Percentiles rank a stretch among this genome's conserved stretches.
These are phyloP conservation scores for Coniochaeta sp. DNA, from an alignment of 2,329 filamentous ascomycete genomes.

Conservation along the genomic window DNA sequence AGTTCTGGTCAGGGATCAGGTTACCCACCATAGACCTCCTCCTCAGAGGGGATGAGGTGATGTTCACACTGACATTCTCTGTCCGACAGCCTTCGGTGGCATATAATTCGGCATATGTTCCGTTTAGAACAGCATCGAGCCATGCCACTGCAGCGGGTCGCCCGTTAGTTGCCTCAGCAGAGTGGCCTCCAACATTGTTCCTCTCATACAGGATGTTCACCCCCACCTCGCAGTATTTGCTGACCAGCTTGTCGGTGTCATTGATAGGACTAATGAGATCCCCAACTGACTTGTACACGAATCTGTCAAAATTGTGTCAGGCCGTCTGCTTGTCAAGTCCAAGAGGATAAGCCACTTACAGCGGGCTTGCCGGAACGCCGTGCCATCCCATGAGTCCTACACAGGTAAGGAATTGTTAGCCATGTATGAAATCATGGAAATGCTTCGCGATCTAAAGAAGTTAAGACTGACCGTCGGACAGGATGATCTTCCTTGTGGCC, in stretches of 20 bases:
- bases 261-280: conserved; percentile 33
- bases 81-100: neutral
- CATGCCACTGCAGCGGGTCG: neutral
- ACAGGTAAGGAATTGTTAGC: too few species aligned
- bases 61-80: neutral
- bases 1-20: neutral
- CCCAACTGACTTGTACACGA: conserved; percentile 32
- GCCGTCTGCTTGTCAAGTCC: too few species aligned
- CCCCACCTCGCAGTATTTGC: conserved; percentile 29
- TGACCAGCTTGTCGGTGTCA: conserved; percentile 32
- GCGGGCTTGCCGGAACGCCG: conserved; percentile 31
- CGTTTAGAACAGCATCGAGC: neutral
- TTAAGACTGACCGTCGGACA: too few species aligned
- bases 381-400: neutral
- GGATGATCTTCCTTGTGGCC: neutral
- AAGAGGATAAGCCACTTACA: conserved; percentile 21
- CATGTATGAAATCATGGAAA: too few species aligned
- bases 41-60: neutral
- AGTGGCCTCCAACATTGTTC: conserved; percentile 32
- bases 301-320: neutral
- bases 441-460: too few species aligned
- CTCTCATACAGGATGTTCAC: conserved; percentile 33
- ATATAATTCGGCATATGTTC: neutral
- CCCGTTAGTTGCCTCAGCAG: conserved; percentile 20
- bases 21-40: neutral